These are phyloP conservation scores for Vanderwaltozyma polyspora DNA, from an alignment of 805 yeast species.

Conservation along the genomic window DNA sequence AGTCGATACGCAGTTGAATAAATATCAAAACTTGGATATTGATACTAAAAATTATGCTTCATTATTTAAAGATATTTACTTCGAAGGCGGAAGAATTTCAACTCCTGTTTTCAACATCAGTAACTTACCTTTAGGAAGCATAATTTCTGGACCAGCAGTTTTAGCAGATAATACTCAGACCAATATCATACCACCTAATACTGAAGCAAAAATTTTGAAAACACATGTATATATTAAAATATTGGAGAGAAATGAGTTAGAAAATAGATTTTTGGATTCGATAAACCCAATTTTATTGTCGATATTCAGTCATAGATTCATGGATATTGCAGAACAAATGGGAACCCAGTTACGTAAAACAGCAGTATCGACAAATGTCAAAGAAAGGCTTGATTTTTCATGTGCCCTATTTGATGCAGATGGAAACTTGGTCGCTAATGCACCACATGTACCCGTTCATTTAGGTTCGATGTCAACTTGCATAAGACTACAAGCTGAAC, in stretches of 20 bases:
- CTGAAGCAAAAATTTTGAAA: constrained; percentile 43
- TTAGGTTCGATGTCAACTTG: constrained; percentile 80
- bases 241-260: constrained; percentile 2
- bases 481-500: constrained; percentile 49
- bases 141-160: constrained; percentile 60
- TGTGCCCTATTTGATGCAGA: constrained; percentile 70
- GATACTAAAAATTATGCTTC: constrained; percentile 21
- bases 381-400: constrained; percentile 72
- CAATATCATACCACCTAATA: constrained; percentile 54
- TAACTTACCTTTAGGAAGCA: constrained; percentile 41
- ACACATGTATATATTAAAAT: constrained; percentile 48
- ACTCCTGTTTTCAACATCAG: constrained; percentile 49
- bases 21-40: constrained; percentile 16
- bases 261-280: background rate
- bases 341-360: constrained; percentile 71
- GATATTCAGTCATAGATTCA: constrained; percentile 71
- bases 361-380: constrained; percentile 71
- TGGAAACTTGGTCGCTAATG: constrained; percentile 79
- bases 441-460: constrained; percentile 83
- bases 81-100: constrained; percentile 37
- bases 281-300: constrained; percentile 66
- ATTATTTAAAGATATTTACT: constrained; percentile 40
- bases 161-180: constrained; percentile 77
- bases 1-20: constrained; percentile 43
- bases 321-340: constrained; percentile 90